These are phyloP conservation scores for Talaromyces albobiverticillius DNA, from an alignment of 2,329 filamentous ascomycete species.

Conservation along the genomic window DNA sequence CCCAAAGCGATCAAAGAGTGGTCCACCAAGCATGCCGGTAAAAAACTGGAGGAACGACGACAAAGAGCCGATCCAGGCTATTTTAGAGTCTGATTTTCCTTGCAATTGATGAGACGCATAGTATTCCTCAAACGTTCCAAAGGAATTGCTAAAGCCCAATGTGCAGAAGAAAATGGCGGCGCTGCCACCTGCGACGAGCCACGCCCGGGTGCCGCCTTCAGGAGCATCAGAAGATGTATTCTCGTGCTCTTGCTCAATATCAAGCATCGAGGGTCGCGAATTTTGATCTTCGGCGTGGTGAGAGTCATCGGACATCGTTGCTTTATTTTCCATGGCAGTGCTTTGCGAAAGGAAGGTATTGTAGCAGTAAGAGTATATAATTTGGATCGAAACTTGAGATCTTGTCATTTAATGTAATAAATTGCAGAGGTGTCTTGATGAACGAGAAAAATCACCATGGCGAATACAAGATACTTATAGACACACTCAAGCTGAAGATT, in stretches of 20 bases:
- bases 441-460: background rate
- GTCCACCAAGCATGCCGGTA: constrained; percentile 41
- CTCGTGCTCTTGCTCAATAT: background rate
- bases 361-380: no score
- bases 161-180: constrained; percentile 35
- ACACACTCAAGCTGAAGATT: background rate
- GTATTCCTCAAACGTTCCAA: constrained; percentile 47
- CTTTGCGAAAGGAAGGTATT: background rate
- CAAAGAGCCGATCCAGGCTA: constrained; percentile 46
- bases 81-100: constrained; percentile 29
- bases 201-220: constrained; percentile 24
- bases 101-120: constrained; percentile 38
- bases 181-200: constrained; percentile 26
- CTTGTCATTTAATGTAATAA: background rate
- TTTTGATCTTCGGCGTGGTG: background rate
- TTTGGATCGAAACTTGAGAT: no score
- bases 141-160: constrained; percentile 45
- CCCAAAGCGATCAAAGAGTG: constrained; percentile 47
- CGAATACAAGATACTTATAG: background rate
- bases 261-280: background rate
- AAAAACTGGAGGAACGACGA: constrained; percentile 44
- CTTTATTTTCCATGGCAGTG: background rate
- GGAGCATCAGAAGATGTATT: constrained; percentile 22
- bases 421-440: background rate
- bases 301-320: background rate